Evolutionary conservation across 352 stramenopile genomes (phyloP), one percentile per base, ranked within the genome.

Genomic region (Globisporangium nagaii): DNA sequence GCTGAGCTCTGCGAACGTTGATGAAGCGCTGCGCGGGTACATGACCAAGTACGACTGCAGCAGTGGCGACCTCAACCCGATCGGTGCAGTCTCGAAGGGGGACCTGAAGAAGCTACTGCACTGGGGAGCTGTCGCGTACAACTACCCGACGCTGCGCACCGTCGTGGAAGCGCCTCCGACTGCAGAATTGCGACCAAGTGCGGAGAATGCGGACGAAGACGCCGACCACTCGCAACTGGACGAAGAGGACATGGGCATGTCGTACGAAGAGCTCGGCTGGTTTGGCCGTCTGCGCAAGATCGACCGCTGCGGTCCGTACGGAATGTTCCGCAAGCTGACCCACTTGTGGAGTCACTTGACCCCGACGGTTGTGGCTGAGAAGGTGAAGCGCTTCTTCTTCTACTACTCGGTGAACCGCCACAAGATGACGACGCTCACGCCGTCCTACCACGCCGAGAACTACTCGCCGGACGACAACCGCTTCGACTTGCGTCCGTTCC

Each of bases 21-120:
- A 99, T 61, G 97, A 99, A 74, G 92, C 92, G 0, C 76, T 99
- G 49, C 90, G 97, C 50, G 97, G 97, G 28, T 99, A 99, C 81
- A 98, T 99, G 92, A 99, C 97, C 30, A 99, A 99, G 73, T 99
- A 99, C 60, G 97, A 99, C 76, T 99, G 97, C 74, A 98, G 88
- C 58, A 97, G 84, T 53, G 97, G 96, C 13, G 97, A 99, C 65
- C 66, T 99, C 34, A 99, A 99, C 73, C 97, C 97, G 1, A 99
- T 99, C 63, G 97, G 97, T 31, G 93, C 84, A 4, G 97, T 99
- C 43, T 98, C 84, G 13, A 97, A 97, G 66, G 72, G 84, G 13
- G 96, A 99, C 66, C 68, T 99, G 28, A 99, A 98, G 71, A 90
- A 92, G 17, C 93, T 99, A 54, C 70, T 99, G 19, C 57, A 80